Evolutionary conservation across 805 yeast species (phyloP).

Genomic region (Kodamaea sagamina): DNA sequence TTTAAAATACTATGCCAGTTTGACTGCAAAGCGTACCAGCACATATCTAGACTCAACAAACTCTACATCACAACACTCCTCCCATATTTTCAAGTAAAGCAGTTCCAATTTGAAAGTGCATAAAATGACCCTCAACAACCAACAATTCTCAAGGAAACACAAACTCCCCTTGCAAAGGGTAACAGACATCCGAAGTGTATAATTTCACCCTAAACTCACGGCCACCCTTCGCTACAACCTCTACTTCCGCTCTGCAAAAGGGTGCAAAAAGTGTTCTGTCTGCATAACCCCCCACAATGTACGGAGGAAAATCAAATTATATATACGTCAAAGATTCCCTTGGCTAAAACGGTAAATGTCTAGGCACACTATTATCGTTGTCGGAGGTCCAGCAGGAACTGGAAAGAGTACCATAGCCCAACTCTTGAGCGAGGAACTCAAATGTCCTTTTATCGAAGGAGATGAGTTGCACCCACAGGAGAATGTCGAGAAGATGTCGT

Average conservation of each 20-base stretch:
- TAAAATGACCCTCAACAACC: too few species aligned
- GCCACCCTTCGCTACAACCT: too few species aligned
- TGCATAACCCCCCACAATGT: slow-evolving; percentile 6
- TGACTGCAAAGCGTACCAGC: too few species aligned
- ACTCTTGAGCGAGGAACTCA: slow-evolving; percentile 45
- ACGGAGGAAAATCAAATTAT: slow-evolving; percentile 8
- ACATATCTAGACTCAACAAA: too few species aligned
- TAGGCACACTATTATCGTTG: slow-evolving; percentile 46
- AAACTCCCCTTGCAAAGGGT: too few species aligned
- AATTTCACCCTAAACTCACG: too few species aligned
- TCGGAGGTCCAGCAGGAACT: slow-evolving; percentile 96
- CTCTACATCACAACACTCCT: too few species aligned
- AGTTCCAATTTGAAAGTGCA: too few species aligned
- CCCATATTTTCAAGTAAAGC: too few species aligned
- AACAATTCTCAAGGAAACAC: neutral
- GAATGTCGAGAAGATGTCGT: slow-evolving; percentile 81
- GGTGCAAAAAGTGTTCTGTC: neutral
- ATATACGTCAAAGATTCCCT: neutral
- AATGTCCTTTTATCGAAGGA: slow-evolving; percentile 76
- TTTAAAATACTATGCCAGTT: too few species aligned
- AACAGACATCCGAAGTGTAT: too few species aligned
- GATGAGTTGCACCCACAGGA: slow-evolving; percentile 71
- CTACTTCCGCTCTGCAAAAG: neutral
- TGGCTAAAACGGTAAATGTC: neutral
- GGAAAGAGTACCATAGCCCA: slow-evolving; percentile 85